Evolutionary conservation across 257 asterid species (phyloP).

Genomic region (Coffea canephora): DNA sequence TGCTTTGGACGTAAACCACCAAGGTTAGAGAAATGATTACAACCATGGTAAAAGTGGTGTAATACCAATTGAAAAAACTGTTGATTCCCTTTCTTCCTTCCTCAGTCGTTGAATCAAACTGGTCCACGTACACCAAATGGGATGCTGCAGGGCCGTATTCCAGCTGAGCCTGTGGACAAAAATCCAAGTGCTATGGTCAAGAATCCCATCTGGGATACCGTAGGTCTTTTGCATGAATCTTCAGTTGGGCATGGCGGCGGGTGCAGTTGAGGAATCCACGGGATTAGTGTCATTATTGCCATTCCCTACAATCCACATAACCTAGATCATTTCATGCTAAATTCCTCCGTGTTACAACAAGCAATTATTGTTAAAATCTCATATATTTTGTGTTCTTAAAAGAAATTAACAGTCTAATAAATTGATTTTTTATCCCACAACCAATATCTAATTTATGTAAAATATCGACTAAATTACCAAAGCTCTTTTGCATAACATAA

Average conservation of each 20-base stretch:
- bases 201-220: slow-evolving; percentile 47
- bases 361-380: no score
- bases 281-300: slow-evolving; percentile 61
- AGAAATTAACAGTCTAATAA: no score
- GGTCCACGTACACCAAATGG: slow-evolving; percentile 83
- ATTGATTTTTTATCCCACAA: no score
- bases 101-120: slow-evolving; percentile 57
- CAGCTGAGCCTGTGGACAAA: slow-evolving; percentile 61
- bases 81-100: slow-evolving; percentile 71
- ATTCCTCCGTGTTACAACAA: no score
- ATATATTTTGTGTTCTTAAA: no score
- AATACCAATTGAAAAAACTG: slow-evolving; percentile 92
- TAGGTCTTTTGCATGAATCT: slow-evolving; percentile 53
- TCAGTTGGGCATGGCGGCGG: slow-evolving; percentile 59
- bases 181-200: slow-evolving; percentile 42
- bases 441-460: no score
- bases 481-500: no score
- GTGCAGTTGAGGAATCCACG: slow-evolving; percentile 60
- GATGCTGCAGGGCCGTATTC: slow-evolving; percentile 89
- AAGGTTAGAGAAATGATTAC: slow-evolving; percentile 56
- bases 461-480: no score
- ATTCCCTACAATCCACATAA: slow-evolving; percentile 59
- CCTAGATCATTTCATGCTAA: background rate
- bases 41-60: slow-evolving; percentile 64
- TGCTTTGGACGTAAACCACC: slow-evolving; percentile 69